Evolutionary conservation across 2,329 filamentous ascomycete species (phyloP), one percentile per base, ranked within the genome.

Genomic region (Colletotrichum tabaci): DNA sequence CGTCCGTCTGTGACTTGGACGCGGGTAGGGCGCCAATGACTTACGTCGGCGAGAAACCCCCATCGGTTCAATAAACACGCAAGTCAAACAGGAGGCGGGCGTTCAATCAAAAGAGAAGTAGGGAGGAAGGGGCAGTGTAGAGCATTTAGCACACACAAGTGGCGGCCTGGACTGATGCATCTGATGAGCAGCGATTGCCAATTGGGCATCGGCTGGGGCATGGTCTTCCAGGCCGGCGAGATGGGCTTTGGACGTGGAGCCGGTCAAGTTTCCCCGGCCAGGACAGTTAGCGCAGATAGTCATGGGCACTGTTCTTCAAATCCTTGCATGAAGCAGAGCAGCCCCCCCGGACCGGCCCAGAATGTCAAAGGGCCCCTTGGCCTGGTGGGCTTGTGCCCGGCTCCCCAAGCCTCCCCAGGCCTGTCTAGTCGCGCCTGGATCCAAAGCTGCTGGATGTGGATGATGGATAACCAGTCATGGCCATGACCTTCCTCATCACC

Each of bases 171-270:
- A 53, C 26, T 35, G 50, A 12, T 16, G 58, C 23, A n/a, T n/a
- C 21, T 30, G 35, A 55, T 30, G 52, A 35, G 44, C 47, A 49
- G 58, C 44, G 58, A 50, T 18, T 56, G 66, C 61, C 58, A 67
- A 40, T 49, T 64, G 46, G 35, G 47, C 42, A 53, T 61, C 52
- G 66, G 35, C 61, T 38, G 66, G 46, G 49, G 52, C 2, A 44
- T 18, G 21, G 13, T 26, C n/a, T 18, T 42, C 26, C 15, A 18
- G 15, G 46, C 46, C 47, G 61, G 66, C 55, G 16, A 21, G 55
- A 57, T 61, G 49, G 56, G 56, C 38, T 53, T 42, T 56, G 63
- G 61, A 50, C 56, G 56, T 67, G 67, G 57, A 71, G 47, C 67
- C 56, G 15, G 63, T 35, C 46, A 21, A 49, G 30, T 49, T 21